Conservation (phyloP, 2,329 filamentous ascomycete species). For the Phyllosticta capitalensis region DNA sequence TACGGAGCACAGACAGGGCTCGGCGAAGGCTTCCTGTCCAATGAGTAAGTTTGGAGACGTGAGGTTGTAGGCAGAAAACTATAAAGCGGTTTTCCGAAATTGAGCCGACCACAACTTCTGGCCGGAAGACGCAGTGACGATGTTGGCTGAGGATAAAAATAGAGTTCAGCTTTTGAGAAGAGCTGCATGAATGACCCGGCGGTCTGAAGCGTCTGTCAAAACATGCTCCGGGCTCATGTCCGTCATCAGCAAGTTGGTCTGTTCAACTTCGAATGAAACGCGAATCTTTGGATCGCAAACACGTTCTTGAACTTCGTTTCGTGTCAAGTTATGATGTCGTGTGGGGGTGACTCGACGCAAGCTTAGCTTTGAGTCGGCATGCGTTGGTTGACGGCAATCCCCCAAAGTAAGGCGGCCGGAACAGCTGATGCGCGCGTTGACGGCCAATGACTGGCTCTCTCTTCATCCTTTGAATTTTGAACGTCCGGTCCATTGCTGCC, state of each 20-base stretch:
- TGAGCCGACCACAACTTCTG: neutral
- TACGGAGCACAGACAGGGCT: neutral
- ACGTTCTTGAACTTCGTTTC: neutral
- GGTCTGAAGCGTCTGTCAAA: neutral
- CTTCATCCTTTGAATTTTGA: neutral
- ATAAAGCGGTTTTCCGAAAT: neutral
- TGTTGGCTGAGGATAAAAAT: neutral
- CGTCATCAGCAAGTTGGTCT: neutral
- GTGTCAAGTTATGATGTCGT: neutral
- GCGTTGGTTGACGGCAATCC: neutral
- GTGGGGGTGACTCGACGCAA: neutral
- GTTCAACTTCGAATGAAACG: neutral
- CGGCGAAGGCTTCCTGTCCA: neutral
- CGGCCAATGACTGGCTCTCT: neutral
- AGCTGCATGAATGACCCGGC: neutral
- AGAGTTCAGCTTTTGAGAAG: neutral
- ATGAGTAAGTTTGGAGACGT: neutral
- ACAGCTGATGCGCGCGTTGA: neutral
- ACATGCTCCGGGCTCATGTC: neutral
- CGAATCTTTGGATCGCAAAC: neutral
- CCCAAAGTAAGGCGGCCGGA: neutral
- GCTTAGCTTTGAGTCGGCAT: neutral
- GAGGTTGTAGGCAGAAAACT: neutral
- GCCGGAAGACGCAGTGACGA: neutral
- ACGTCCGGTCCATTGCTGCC: neutral